A percentile compares a stretch with the other conserved stretches of the same genome.
Conservation (phyloP, 257 asterid species). For the Nicotiana attenuata region DNA sequence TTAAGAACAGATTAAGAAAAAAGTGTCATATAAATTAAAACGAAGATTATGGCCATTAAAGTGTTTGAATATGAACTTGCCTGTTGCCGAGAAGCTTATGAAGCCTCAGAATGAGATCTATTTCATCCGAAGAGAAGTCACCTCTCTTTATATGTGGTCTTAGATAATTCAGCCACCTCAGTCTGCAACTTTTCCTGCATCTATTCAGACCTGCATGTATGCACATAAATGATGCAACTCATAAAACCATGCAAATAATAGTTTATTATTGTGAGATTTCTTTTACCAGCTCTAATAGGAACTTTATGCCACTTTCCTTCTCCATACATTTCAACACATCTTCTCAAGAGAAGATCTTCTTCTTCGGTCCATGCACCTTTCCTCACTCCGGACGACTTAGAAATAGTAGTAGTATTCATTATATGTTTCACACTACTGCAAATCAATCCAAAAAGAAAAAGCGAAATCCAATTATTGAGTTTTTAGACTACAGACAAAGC, state of each 20-base stretch:
- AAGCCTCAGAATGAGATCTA: slow-evolving; percentile 39
- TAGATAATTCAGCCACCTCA: slow-evolving; percentile 73
- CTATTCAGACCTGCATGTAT: slow-evolving; percentile 44
- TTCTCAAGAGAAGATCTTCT: slow-evolving; percentile 21
- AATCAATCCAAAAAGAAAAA: background rate
- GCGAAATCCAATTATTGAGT: background rate
- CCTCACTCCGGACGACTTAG: background rate
- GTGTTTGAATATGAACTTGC: slow-evolving; percentile 18
- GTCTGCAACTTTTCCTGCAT: slow-evolving; percentile 69
- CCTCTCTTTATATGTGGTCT: slow-evolving; percentile 72
- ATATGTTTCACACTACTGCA: background rate
- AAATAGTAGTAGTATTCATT: background rate
- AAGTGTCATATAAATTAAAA: no score
- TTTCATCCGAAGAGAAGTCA: slow-evolving; percentile 44
- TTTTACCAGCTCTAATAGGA: slow-evolving; percentile 22
- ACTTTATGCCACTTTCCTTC: slow-evolving; percentile 32
- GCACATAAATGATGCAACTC: background rate
- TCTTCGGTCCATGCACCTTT: slow-evolving; percentile 27
- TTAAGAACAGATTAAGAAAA: no score
- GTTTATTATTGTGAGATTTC: background rate
- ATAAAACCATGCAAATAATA: no score
- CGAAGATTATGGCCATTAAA: background rate
- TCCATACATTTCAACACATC: slow-evolving; percentile 19
- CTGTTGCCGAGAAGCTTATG: slow-evolving; percentile 70
- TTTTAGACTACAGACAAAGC: background rate